Percentiles rank a stretch among this genome's conserved stretches.
Conservation (phyloP, 2,329 filamentous ascomycete species). For the Cercospora nicotianae region DNA sequence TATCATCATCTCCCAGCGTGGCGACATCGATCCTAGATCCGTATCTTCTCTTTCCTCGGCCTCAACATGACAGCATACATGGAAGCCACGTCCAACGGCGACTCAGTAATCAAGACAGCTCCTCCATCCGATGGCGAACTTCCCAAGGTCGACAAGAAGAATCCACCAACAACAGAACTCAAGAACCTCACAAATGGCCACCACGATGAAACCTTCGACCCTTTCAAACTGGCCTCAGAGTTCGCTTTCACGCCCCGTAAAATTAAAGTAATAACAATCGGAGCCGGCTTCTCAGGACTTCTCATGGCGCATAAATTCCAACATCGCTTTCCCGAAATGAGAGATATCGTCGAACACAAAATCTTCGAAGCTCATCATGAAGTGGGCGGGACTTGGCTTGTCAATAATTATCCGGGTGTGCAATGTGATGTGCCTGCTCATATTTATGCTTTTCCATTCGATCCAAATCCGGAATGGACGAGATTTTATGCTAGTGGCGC, state of each 20-base stretch:
- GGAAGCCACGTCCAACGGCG: background rate
- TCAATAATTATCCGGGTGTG: slow-evolving; percentile 11
- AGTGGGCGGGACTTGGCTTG: slow-evolving; percentile 14
- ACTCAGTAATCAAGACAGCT: background rate
- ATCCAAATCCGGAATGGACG: slow-evolving; percentile 17
- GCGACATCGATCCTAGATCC: background rate
- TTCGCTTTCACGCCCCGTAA: background rate
- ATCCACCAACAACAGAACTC: background rate
- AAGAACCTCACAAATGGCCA: background rate
- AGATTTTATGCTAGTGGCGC: slow-evolving; percentile 41
- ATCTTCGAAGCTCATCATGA: slow-evolving; percentile 12
- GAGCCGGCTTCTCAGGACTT: slow-evolving; percentile 16
- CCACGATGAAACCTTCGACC: background rate
- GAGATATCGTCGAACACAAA: background rate
- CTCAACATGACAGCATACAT: background rate
- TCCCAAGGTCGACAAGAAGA: background rate
- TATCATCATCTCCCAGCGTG: background rate
- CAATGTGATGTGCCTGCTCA: slow-evolving; percentile 13
- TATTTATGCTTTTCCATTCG: slow-evolving; percentile 16
- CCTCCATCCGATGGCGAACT: background rate
- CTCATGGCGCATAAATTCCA: slow-evolving; percentile 9
- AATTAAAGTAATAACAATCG: slow-evolving; percentile 14
- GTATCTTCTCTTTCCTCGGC: background rate
- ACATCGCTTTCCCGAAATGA: slow-evolving; percentile 6
- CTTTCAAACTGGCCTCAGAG: background rate